Percentiles rank a stretch among this genome's conserved stretches.
Conservation (phyloP, 768 basidiomycete species). For the Russula sp. region DNA sequence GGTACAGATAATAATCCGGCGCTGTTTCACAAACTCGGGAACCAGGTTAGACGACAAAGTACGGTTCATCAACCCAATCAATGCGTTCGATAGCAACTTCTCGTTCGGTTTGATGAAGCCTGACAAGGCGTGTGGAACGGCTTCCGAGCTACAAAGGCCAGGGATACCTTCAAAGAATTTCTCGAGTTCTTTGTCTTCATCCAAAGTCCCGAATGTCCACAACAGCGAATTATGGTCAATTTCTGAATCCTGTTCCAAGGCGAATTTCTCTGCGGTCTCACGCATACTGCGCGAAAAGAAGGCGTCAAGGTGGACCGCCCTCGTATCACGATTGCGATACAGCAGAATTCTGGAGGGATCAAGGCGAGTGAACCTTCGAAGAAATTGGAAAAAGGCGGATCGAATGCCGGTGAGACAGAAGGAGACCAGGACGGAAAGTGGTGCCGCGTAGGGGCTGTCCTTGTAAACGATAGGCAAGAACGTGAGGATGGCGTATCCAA, state of each 20-base stretch:
- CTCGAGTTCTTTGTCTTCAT: conserved; percentile 8
- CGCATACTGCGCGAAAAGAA: not conserved
- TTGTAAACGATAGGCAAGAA: conserved; percentile 13
- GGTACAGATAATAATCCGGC: conserved; percentile 7
- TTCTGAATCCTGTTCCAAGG: not conserved
- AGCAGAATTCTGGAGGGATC: not conserved
- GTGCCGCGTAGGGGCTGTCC: conserved; percentile 7
- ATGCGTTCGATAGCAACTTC: not conserved
- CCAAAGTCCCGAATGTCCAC: conserved; percentile 3
- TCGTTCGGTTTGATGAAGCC: not conserved
- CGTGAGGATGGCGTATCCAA: conserved; percentile 17
- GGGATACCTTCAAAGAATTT: conserved; percentile 12
- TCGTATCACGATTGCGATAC: not conserved
- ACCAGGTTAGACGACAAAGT: conserved; percentile 10
- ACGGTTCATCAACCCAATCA: conserved; percentile 7
- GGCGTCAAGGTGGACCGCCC: not conserved
- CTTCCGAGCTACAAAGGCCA: not conserved
- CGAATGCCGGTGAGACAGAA: conserved; percentile 1
- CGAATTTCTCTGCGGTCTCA: not conserved
- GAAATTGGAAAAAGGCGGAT: not conserved
- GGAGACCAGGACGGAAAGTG: not conserved
- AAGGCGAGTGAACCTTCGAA: not conserved
- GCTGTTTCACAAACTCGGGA: not conserved
- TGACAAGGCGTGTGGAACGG: not conserved
- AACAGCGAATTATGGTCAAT: not conserved